These are phyloP conservation scores for Amyloporia xantha DNA, from an alignment of 768 basidiomycete genomes.

Conservation along the genomic window DNA sequence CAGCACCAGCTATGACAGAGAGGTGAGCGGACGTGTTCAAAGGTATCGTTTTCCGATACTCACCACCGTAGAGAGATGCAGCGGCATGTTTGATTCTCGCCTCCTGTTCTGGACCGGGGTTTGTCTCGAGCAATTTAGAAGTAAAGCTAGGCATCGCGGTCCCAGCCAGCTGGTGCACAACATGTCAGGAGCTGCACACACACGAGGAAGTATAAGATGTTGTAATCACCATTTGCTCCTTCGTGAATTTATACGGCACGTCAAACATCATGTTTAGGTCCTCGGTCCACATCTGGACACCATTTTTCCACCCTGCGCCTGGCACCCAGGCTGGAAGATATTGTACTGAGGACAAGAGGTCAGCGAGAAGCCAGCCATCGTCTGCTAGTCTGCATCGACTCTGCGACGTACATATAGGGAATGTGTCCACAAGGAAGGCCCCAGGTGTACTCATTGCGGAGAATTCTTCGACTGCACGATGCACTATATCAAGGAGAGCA, in stretches of 20 bases:
- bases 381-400: background rate
- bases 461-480: constrained; percentile 21
- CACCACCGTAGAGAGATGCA: constrained; percentile 13
- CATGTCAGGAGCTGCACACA: background rate
- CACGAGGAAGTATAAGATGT: background rate
- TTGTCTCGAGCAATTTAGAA: constrained; percentile 10
- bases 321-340: constrained; percentile 36
- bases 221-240: constrained; percentile 24
- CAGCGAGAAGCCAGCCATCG: too few relatives aligned
- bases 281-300: constrained; percentile 22
- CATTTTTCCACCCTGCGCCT: constrained; percentile 29
- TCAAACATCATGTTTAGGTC: constrained; percentile 13
- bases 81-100: constrained; percentile 11
- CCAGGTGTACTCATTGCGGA: constrained; percentile 23
- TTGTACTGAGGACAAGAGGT: constrained; percentile 20
- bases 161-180: constrained; percentile 12
- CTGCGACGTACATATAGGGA: constrained; percentile 24
- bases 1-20: constrained; percentile 11
- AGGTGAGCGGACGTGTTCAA: background rate
- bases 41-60: too few relatives aligned
- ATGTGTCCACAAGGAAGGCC: constrained; percentile 27
- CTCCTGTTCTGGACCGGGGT: constrained; percentile 6
- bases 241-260: constrained; percentile 26
- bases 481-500: constrained; percentile 19
- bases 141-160: constrained; percentile 16